Evolutionary conservation across 768 basidiomycete species (phyloP), one percentile per base, ranked within the genome.

Genomic region (Rhizopogon vulgaris): DNA sequence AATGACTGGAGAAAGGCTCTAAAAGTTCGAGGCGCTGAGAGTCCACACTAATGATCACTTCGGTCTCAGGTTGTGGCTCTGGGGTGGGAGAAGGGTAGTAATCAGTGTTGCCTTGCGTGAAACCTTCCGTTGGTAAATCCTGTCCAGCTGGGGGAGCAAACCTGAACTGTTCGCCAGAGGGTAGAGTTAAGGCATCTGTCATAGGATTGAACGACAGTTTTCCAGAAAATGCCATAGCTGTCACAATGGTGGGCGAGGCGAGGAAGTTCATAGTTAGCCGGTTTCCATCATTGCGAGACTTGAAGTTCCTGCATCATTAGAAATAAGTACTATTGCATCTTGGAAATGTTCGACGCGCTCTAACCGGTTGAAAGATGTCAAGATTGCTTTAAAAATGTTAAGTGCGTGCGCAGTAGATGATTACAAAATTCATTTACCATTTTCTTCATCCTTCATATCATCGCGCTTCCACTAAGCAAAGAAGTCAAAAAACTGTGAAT

Each of bases 261-360:
- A 99, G 79, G 75, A 99, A 98, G 70, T 98, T 98, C 92, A 95
- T 91, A 14, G 94, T 98, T 51, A 84, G 75, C 37, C 79, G 76
- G 67, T 98, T 98, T 22, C 94, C 96, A 63, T 99, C 96, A 66
- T 99, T 99, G 58, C 96, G 82, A 2, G 94, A 93, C 72, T 92
- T 94, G 79, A 88, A 89, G 68, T 89, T 88, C 40, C 80, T 79
- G 53, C 24, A 50, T 27, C 37, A 47, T 38, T 18, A 22, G 50
- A 43, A 34, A 46, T 60, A 42, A 49, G 41, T 6, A 42, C 38
- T 3, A 24, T 37, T 22, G 28, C 17, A 24, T 32, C 3, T 46
- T 22, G 5, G 30, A 39, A 43, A 8, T 10, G 7, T 14, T 17
- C 27, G 36, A 52, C 27, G 7, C 17, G 25, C 73, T 74, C 68